phyloP scores from a whole-genome alignment of 1,139 yeast species.

The Zygosaccharomyces sapae region DNA sequence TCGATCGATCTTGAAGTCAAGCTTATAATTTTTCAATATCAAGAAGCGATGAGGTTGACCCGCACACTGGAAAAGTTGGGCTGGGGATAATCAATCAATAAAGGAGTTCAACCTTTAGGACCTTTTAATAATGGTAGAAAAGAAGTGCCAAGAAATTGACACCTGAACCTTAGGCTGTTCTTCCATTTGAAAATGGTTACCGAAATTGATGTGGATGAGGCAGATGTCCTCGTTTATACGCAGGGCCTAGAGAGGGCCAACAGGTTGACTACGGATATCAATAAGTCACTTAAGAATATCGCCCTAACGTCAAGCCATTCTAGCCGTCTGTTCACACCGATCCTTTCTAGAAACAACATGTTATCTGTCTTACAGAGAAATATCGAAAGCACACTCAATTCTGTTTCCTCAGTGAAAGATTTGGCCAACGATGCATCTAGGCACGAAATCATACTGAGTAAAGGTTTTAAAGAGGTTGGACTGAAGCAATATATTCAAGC shows the following conservation, averaged over 20 bases:
- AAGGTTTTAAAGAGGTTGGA: slow-evolving; percentile 35
- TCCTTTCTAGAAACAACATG: slow-evolving; percentile 58
- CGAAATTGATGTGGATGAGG: slow-evolving; percentile 64
- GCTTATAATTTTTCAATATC: slow-evolving; percentile 1
- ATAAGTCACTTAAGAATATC: slow-evolving; percentile 52
- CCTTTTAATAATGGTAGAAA: too few relatives aligned
- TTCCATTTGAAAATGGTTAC: slow-evolving; percentile 2
- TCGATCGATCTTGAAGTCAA: not conserved
- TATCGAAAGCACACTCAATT: slow-evolving; percentile 55
- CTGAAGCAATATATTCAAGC: slow-evolving; percentile 39
- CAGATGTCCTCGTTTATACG: slow-evolving; percentile 77
- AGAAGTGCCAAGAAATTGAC: too few relatives aligned
- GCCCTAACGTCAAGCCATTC: slow-evolving; percentile 59
- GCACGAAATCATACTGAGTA: slow-evolving; percentile 43
- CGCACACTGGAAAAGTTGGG: slow-evolving; percentile 1
- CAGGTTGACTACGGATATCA: slow-evolving; percentile 53
- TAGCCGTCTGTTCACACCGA: slow-evolving; percentile 64
- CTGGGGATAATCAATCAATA: slow-evolving; percentile 2
- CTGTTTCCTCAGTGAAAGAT: slow-evolving; percentile 61
- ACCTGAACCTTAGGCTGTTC: too few relatives aligned
- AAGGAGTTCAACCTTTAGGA: not conserved
- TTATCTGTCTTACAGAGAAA: slow-evolving; percentile 54
- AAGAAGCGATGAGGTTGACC: slow-evolving; percentile 3
- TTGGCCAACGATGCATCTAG: slow-evolving; percentile 59
- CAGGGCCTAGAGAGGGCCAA: slow-evolving; percentile 63